phyloP scores from a whole-genome alignment of 495 filamentous ascomycete genomes.

The Hypomontagnella monticulosa region DNA sequence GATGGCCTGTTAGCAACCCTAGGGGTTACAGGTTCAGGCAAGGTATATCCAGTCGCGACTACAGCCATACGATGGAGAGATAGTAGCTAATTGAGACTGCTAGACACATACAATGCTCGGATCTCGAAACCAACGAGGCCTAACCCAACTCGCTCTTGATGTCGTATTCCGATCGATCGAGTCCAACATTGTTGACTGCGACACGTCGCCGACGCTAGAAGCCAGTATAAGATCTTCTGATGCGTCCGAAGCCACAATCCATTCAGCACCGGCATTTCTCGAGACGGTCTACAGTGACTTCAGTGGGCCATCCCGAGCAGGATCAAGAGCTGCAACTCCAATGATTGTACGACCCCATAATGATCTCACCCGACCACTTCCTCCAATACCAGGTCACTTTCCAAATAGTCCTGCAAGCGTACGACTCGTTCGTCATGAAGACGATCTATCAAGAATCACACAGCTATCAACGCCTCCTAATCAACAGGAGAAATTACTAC shows the following conservation, averaged over 20 bases:
- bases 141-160: conserved; percentile 92
- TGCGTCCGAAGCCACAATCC: conserved; percentile 83
- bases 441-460: conserved; percentile 36
- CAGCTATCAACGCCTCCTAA: conserved; percentile 34
- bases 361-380: conserved; percentile 46
- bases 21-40: conserved; percentile 95
- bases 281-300: conserved; percentile 80
- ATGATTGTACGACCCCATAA: conserved; percentile 72
- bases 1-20: conserved; percentile 93
- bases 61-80: not conserved
- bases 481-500: conserved; percentile 8
- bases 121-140: conserved; percentile 81
- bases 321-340: conserved; percentile 81
- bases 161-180: conserved; percentile 84
- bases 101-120: conserved; percentile 99
- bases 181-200: conserved; percentile 69
- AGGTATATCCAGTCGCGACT: conserved; percentile 64
- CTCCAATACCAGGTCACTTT: conserved; percentile 37
- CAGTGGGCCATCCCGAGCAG: conserved; percentile 63
- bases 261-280: conserved; percentile 78
- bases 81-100: conserved; percentile 10
- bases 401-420: conserved; percentile 51
- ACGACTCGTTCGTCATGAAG: conserved; percentile 51
- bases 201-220: conserved; percentile 68
- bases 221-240: conserved; percentile 79